Conservation (phyloP, 305 asterid genomes). For the Caryopteris hybrid region DNA sequence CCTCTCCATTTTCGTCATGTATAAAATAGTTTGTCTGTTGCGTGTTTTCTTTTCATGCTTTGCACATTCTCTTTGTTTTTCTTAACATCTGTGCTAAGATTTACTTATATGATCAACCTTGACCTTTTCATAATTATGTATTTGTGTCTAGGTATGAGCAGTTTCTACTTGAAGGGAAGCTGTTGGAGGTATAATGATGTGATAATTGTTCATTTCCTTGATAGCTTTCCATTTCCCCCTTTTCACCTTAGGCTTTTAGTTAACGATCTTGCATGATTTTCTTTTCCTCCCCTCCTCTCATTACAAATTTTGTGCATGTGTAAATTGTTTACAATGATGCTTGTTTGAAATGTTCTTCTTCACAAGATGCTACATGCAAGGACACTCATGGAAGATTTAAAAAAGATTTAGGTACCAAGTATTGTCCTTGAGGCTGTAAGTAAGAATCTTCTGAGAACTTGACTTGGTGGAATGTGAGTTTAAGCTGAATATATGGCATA, state of each 20-base stretch:
- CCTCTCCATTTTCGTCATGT: neutral
- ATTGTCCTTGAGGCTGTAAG: neutral
- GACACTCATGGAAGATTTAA: slow-evolving; percentile 1
- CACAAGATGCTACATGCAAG: neutral
- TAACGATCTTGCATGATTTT: slow-evolving; percentile 1
- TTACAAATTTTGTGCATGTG: neutral
- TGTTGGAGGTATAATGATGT: slow-evolving; percentile 66
- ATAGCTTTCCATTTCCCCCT: neutral
- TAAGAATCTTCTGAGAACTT: neutral
- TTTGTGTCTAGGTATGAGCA: slow-evolving; percentile 64
- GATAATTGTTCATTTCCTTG: neutral
- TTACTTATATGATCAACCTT: neutral
- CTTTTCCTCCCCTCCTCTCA: neutral
- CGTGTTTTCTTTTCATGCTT: slow-evolving; percentile 5
- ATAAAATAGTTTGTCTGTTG: slow-evolving; percentile 3
- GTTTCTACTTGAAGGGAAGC: slow-evolving; percentile 78
- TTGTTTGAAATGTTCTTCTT: slow-evolving; percentile 6
- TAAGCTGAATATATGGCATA: neutral
- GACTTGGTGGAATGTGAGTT: neutral
- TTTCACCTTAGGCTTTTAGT: slow-evolving; percentile 1
- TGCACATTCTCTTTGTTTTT: neutral
- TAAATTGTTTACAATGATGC: neutral
- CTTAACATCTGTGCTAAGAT: neutral
- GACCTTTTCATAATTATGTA: slow-evolving; percentile 8
- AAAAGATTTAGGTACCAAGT: neutral